phyloP scores from a whole-genome alignment of 805 yeast genomes.

The Cyberlindnera mycetangii region DNA sequence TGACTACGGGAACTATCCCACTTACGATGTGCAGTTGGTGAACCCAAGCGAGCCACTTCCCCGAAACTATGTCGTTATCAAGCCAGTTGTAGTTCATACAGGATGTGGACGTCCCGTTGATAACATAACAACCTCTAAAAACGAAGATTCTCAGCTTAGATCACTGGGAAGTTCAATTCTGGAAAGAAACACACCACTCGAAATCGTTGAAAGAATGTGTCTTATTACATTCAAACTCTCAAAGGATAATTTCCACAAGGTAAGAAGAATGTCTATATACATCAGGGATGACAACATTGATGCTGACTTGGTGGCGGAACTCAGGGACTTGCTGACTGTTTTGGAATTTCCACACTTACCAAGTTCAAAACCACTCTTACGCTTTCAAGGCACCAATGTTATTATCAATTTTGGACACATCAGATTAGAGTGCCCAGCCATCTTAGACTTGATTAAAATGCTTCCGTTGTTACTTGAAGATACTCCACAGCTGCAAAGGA shows the following conservation, averaged over 20 bases:
- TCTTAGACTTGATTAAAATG: slow-evolving; percentile 1
- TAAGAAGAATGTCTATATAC: background rate
- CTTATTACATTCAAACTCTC: background rate
- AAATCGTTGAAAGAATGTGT: slow-evolving; percentile 5
- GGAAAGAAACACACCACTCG: background rate
- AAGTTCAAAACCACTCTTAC: background rate
- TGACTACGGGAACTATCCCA: background rate
- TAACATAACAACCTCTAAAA: background rate
- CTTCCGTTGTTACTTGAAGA: slow-evolving; percentile 1
- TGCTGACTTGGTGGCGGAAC: background rate
- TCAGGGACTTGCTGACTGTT: background rate
- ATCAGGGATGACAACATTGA: background rate
- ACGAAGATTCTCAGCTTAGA: background rate
- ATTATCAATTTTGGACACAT: background rate
- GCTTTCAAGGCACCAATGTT: background rate
- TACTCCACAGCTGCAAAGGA: slow-evolving; percentile 2
- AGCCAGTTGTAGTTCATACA: background rate
- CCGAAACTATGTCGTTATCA: background rate
- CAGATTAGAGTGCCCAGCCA: background rate
- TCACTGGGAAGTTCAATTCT: slow-evolving; percentile 1
- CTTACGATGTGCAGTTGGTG: background rate
- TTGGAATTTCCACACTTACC: slow-evolving; percentile 4
- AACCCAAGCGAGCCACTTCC: background rate
- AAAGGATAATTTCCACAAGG: background rate
- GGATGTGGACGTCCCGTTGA: background rate